A percentile compares a stretch with the other conserved stretches of the same genome.
Evolutionary conservation across 345 rosid species (phyloP).

Genomic region (Pelargonium nanum): DNA sequence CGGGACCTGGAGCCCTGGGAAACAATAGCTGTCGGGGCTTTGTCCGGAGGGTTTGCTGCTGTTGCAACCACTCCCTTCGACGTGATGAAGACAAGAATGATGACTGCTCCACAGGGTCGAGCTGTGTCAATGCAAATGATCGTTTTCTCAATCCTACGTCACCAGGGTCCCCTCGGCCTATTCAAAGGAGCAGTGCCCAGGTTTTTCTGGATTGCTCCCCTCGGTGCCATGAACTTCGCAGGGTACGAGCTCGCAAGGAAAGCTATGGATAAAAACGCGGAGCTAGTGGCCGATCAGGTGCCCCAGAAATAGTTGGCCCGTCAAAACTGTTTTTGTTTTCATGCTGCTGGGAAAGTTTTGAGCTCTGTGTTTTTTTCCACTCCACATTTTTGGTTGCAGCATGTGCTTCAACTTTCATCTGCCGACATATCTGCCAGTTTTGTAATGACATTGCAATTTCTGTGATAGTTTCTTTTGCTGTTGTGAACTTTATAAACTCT

Average conservation of each 20-base stretch:
- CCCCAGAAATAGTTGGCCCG: conserved; percentile 30
- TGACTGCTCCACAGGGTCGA: conserved; percentile 85
- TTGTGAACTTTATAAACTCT: no score
- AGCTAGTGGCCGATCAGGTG: conserved; percentile 17
- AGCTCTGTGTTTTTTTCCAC: no score
- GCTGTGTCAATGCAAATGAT: conserved; percentile 74
- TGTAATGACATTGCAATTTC: neutral
- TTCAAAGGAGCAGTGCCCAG: conserved; percentile 94
- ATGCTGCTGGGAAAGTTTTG: neutral
- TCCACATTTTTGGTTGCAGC: neutral
- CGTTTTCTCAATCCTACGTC: conserved; percentile 60
- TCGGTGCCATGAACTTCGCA: conserved; percentile 99
- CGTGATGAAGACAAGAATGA: conserved; percentile 97
- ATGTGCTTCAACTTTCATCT: neutral
- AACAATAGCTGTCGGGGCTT: conserved; percentile 73
- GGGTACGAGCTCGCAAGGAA: conserved; percentile 92
- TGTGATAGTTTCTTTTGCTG: neutral
- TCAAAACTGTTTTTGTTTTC: conserved; percentile 20
- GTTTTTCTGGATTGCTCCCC: conserved; percentile 96
- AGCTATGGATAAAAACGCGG: conserved; percentile 67
- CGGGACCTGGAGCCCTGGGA: conserved; percentile 97
- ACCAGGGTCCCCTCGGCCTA: conserved; percentile 85
- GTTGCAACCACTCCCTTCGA: conserved; percentile 88
- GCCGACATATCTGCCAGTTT: neutral
- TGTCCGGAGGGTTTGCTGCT: conserved; percentile 90